Percentiles rank a stretch among this genome's conserved stretches.
These are phyloP conservation scores for Tolypocladium album DNA, from an alignment of 2,329 filamentous ascomycete genomes.

Conservation along the genomic window DNA sequence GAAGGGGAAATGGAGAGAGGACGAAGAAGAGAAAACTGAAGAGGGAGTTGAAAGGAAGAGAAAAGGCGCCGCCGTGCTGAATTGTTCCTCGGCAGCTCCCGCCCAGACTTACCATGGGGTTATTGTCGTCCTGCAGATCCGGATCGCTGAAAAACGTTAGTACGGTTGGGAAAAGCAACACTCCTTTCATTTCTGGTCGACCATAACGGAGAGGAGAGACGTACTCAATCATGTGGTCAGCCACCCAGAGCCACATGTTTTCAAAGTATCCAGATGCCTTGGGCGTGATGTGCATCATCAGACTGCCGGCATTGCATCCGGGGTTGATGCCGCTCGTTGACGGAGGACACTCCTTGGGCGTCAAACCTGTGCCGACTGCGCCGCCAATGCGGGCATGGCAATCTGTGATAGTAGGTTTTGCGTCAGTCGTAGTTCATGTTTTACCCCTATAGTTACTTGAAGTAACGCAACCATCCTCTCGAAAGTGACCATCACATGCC, in stretches of 20 bases:
- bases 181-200: too few relatives aligned
- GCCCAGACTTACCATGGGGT: slow-evolving; percentile 33
- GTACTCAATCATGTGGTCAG: slow-evolving; percentile 45
- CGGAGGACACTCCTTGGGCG: slow-evolving; percentile 46
- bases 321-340: slow-evolving; percentile 31
- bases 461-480: too few relatives aligned
- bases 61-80: too few relatives aligned
- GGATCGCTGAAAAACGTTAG: slow-evolving; percentile 1
- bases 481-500: too few relatives aligned
- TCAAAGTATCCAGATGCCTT: slow-evolving; percentile 38
- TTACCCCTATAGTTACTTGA: too few relatives aligned
- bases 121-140: slow-evolving; percentile 34
- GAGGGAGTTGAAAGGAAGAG: too few relatives aligned
- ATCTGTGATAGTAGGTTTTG: slow-evolving; percentile 26
- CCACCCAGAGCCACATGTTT: slow-evolving; percentile 55
- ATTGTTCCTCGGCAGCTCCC: too few relatives aligned
- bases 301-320: slow-evolving; percentile 48
- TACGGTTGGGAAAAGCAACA: background rate
- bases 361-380: slow-evolving; percentile 53
- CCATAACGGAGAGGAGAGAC: background rate
- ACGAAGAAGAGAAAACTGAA: too few relatives aligned
- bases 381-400: slow-evolving; percentile 66
- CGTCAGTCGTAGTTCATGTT: too few relatives aligned
- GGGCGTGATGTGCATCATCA: slow-evolving; percentile 35
- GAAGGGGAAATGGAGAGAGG: too few relatives aligned